Base-by-base conservation (phyloP, 441 rosid genomes). In the Syzygium syzygioides region DNA sequence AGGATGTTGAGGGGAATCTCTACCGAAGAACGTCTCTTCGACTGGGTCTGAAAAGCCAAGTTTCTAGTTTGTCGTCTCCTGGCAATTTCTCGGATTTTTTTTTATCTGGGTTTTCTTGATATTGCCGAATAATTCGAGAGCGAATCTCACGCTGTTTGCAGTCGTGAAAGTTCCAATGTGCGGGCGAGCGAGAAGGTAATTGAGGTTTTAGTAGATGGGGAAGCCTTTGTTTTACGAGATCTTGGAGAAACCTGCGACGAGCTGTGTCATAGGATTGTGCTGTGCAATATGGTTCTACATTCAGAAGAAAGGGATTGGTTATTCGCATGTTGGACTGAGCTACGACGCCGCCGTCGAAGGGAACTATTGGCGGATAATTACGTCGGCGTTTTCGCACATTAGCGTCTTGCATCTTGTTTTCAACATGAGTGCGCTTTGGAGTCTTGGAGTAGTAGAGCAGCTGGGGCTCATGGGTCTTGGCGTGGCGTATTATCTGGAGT, bases 351-450 rank as follows among this genome's bases (percentile, higher is more conserved):
- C 98, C 1, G 7, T 94, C 1, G 95, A 97, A 90, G 99, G 99
- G 64, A 97, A 98, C 60, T 93, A 95, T 90, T 98, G 99, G 99
- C 93, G 99, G 92, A 92, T 97, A 86, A 95, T 98, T 23, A 96
- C 99, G 30, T 97, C 98, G 7, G 98, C 99, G 3, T 95, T 97
- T 88, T 98, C 99, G 3, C 99, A 97, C 88, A 94, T 98, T 23
- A 98, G 99, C 87, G 93, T 97, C 54, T 86, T 98, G 91, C 99
- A 98, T 93, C 99, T 97, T 57, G 98, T 95, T 45, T 98, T 98
- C 87, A 97, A 98, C 91, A 96, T 98, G 99, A 97, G 98, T 89
- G 99, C 99, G 53, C 92, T 98, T 15, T 98, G 99, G 99, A 98
- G 99, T 94, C 96, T 98, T 50, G 99, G 99, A 86, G 94, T 94